Evolutionary conservation across 169 alveolate genomes (phyloP), one percentile per base, ranked within the genome.

Genomic region (Amoebophrya sp.): DNA sequence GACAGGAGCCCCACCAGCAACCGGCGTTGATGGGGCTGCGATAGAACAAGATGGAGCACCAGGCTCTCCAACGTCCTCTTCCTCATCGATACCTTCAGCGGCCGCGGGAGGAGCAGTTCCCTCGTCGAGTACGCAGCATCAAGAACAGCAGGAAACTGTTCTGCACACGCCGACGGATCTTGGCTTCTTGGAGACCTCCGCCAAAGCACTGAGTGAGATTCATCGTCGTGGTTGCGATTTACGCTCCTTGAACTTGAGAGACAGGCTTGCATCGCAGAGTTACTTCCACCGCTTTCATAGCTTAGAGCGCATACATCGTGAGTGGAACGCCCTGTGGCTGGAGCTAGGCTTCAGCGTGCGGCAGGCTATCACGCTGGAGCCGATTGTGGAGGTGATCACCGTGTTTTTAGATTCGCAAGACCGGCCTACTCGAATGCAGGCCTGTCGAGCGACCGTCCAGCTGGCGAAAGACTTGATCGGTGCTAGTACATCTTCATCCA

Each of bases 281-380:
- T 65, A 26, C 26, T 65, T 65, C 26, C 83, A 65, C 83, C 83
- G 26, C 38, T 65, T 65, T 36, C 83, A 65, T 36, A 36, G 2
- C 38, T 6, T 65, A 36, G 83, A 65, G 2, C 83, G 83, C 33
- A 18, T 65, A 1, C 2, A 65, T 6, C 12, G n/a, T 1, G 83
- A 65, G 26, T 65, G 83, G 83, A 65, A 1, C 83, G 83, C 83
- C 2, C 26, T 65, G 83, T 65, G 83, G 83, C 83, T 65, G 83
- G 83, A 65, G 26, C 12, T 65, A 36, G 83, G 83, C 12, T 65
- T 65, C 26, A 6, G 39, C 26, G 12, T 65, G 2, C 83, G 83
- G 83, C 83, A 65, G n/a, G 83, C 83, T 36, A 6, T 65, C 26
- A 65, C 83, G 2, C 83, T 65, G 2, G 83, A 65, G 33, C 83